Percentiles rank a stretch among this genome's conserved stretches.
These are phyloP conservation scores for Kuraishia molischiana DNA, from an alignment of 805 yeast species.

Conservation along the genomic window DNA sequence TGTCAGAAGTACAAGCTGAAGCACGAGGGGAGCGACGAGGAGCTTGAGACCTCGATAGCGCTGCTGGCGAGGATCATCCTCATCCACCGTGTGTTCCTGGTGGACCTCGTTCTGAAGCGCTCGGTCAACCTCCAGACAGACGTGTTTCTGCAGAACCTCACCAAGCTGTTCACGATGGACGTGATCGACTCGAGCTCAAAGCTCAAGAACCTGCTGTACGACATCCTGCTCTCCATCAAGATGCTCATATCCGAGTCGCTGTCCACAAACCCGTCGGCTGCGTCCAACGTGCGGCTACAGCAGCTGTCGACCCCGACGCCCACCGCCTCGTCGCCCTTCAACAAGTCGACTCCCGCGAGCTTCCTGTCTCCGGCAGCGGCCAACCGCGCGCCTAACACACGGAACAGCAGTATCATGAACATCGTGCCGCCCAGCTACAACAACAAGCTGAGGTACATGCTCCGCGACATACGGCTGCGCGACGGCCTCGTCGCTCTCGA, in stretches of 20 bases:
- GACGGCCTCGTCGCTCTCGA: conserved; percentile 6
- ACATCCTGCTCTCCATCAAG: conserved; percentile 46
- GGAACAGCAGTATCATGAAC: conserved; percentile 10
- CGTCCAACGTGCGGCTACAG: conserved; percentile 7
- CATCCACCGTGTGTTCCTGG: conserved; percentile 43
- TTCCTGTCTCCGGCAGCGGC: background rate
- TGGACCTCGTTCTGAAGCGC: conserved; percentile 32
- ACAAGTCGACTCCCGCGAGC: background rate
- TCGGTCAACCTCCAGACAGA: conserved; percentile 30
- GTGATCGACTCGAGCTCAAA: conserved; percentile 35
- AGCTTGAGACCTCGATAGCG: conserved; percentile 26
- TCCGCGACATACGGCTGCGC: conserved; percentile 4
- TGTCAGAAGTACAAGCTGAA: conserved; percentile 9
- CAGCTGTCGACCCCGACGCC: background rate
- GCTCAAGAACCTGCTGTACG: conserved; percentile 47
- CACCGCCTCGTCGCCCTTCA: background rate
- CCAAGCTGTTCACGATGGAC: conserved; percentile 32
- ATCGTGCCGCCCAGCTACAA: conserved; percentile 22
- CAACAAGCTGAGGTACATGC: conserved; percentile 13
- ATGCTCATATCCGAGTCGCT: conserved; percentile 19
- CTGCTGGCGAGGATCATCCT: conserved; percentile 45
- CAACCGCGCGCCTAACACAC: background rate
- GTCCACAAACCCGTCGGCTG: conserved; percentile 6
- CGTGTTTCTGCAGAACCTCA: conserved; percentile 35
- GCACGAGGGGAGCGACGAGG: conserved; percentile 3